Base-by-base conservation (phyloP, 1,284 basidiomycete species). In the Fomitopsis betulina region DNA sequence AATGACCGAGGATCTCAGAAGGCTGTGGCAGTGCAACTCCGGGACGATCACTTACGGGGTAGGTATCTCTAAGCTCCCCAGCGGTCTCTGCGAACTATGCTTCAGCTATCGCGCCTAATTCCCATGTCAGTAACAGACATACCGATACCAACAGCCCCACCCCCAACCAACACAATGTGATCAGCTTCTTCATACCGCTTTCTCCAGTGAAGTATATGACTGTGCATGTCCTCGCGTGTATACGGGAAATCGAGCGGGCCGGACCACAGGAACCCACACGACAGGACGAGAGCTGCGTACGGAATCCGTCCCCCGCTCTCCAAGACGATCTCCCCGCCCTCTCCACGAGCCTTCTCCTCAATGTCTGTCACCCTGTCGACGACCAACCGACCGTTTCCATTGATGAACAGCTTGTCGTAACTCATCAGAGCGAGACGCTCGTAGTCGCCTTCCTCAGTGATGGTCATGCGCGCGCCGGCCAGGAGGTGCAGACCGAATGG, bases 141-240 rank as follows among this genome's bases (percentile, higher is more conserved):
- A 86, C 86, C 86, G 52, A 80, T 69, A 8, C 83, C 85, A 27
- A 87, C 79, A 3, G 86, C 75, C 25, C 87, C 87, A 42, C 83
- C 86, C 32, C 86, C 87, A 9, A 76, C 81, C 37, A 89, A 70
- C 4, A 85, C 75, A 55, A 86, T 73, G 61, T 80, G 75, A 27
- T 74, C 71, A 1, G 85, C 81, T 2, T 72, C 69, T 38, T 75
- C 71, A 59, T 85, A 80, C 55, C 76, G 78, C 39, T 64, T 63
- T 35, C 81, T 73, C 78, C 80, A 83, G 0, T 69, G 59, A 3
- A 61, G 56, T 33, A 87, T 62, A 53, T 76, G 73, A 10, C 70
- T 68, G 21, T 75, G 57, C 8, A 78, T 71, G 6, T 80, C 77
- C 15, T 67, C 68, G 27, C 74, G 71, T 3, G 66, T 66, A n/a